Base-by-base conservation (phyloP, 1,284 basidiomycete genomes). In the Malassezia vespertilionis region DNA sequence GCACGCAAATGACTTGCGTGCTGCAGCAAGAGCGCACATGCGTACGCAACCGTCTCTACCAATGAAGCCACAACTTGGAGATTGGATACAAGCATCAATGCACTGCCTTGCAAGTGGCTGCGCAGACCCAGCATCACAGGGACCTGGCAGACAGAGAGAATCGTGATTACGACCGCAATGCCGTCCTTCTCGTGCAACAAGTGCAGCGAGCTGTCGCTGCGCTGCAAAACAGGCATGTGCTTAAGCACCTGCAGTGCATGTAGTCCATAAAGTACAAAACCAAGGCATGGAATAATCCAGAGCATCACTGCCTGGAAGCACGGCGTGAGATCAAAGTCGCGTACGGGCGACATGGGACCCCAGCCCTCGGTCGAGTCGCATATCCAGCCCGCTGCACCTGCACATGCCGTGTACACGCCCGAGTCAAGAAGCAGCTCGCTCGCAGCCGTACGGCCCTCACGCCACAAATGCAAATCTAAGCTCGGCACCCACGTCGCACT, bases 311-410 rank as follows among this genome's bases (percentile, higher is more conserved):
- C 81, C 63, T 90, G 83, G 60, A 85, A 86, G 71, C 89, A 95
- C 6, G 80, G 78, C 1, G 86, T 84, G 11, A 84, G 65, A 72
- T 93, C 88, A 62, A 88, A 84, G 21, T 78, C 74, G 46, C 84
- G 78, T 0, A 72, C 55, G 6, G 60, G 68, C 7, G 84, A 87
- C 33, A 80, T 72, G 12, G 77, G 74, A 1, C 72, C 73, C 79
- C 83, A 85, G 43, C 83, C 66, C 50, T 68, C 71, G 20, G 41
- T 32, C 22, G 44, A 34, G 6, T 43, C 44, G 44, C 58, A 61
- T 10, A 45, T 14, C 30, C 36, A 34, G 8, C 38, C 24, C 11
- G 27, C 27, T 14, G 27, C 7, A 14, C 27, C 27, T 14, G 18
- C 37, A 17, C 37, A 39, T 14, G 17, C 10, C 5, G 2, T 7